phyloP scores from a whole-genome alignment of 1,284 basidiomycete species.

The Neotropicomus parvogracilis region DNA sequence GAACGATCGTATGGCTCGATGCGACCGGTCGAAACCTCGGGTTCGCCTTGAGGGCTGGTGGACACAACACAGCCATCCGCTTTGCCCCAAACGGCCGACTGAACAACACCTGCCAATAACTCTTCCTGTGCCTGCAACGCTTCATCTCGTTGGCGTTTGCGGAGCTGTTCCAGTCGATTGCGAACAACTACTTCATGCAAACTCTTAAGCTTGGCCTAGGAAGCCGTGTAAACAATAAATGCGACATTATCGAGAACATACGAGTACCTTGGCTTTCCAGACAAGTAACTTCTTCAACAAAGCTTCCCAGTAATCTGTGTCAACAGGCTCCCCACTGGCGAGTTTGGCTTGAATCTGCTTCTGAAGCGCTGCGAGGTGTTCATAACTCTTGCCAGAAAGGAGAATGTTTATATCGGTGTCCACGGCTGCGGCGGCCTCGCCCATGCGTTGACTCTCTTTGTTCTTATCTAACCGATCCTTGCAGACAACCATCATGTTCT shows the following conservation, averaged over 20 bases:
- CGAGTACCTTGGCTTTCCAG: conserved; percentile 89
- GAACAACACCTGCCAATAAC: conserved; percentile 75
- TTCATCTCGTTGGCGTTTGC: conserved; percentile 93
- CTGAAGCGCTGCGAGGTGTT: conserved; percentile 82
- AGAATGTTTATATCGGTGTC: conserved; percentile 75
- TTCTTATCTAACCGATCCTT: conserved; percentile 87
- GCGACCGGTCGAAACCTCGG: conserved; percentile 50
- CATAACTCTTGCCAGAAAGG: conserved; percentile 76
- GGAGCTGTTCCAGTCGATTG: conserved; percentile 92
- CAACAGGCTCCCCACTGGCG: conserved; percentile 87
- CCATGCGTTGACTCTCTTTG: conserved; percentile 54
- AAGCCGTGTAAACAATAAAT: conserved; percentile 11
- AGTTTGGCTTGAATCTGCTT: conserved; percentile 86
- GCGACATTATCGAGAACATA: not conserved
- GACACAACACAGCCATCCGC: conserved; percentile 37
- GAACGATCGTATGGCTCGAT: conserved; percentile 74
- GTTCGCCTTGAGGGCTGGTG: conserved; percentile 36
- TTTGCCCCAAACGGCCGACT: conserved; percentile 44
- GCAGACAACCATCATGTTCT: conserved; percentile 97
- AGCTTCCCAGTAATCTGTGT: conserved; percentile 97
- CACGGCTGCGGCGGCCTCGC: conserved; percentile 69
- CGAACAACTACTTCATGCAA: conserved; percentile 95
- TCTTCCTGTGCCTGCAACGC: conserved; percentile 91
- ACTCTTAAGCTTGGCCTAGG: conserved; percentile 82
- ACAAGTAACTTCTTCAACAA: conserved; percentile 91